phyloP scores from a whole-genome alignment of 2,329 filamentous ascomycete genomes.

The Calcarisporium arbuscula region DNA sequence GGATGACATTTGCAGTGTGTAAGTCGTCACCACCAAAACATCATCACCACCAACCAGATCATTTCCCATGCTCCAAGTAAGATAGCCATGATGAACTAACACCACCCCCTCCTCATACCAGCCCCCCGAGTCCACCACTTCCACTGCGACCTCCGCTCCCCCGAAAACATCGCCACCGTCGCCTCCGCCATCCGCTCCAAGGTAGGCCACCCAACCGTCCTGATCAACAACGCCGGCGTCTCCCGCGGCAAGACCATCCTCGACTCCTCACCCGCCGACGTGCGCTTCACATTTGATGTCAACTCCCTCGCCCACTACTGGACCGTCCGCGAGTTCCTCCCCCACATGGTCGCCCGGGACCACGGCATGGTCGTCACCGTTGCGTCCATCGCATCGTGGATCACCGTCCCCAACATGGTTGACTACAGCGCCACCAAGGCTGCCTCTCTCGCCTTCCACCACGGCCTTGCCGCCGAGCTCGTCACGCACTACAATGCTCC shows the following conservation, averaged over 20 bases:
- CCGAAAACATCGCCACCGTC: constrained; percentile 42
- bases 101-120: too few relatives aligned
- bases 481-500: constrained; percentile 54
- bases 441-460: constrained; percentile 60
- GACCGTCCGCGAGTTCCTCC: constrained; percentile 61
- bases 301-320: constrained; percentile 64
- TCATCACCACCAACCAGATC: background rate
- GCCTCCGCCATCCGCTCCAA: constrained; percentile 46
- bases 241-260: constrained; percentile 57
- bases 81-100: too few relatives aligned
- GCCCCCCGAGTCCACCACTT: constrained; percentile 57
- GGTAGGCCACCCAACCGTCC: constrained; percentile 59
- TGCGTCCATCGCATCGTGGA: constrained; percentile 56
- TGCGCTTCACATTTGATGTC: constrained; percentile 64
- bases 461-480: constrained; percentile 55
- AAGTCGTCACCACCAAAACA: constrained; percentile 15
- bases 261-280: constrained; percentile 47
- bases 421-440: constrained; percentile 65
- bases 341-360: constrained; percentile 53
- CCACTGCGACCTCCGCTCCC: constrained; percentile 62
- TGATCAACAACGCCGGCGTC: constrained; percentile 68
- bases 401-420: constrained; percentile 55
- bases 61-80: background rate
- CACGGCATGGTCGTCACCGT: constrained; percentile 71
- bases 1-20: constrained; percentile 47